Base-by-base conservation (phyloP, 192 early-diverging fungal species). In the Coemansia sp. region DNA sequence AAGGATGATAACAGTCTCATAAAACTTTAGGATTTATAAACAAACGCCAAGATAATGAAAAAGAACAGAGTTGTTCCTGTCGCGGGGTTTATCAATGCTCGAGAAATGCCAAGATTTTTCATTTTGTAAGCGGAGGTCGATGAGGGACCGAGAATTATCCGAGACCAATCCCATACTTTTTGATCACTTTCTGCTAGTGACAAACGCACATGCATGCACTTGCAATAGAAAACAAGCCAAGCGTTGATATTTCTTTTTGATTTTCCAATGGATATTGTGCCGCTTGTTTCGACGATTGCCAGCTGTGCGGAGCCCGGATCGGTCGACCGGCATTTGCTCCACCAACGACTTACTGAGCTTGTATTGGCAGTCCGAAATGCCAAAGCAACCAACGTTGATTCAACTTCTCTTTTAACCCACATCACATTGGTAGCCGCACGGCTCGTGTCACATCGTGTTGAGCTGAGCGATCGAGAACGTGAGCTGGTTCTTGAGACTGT, bases 381-480 rank as follows among this genome's bases (percentile, higher is more conserved):
- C 2, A 68, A 74, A 29, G 23, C 61, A 19, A 56, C 62, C 3
- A 64, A 68, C 25, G 72, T 69, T 15, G 66, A 68, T 25, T 61
- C 72, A 12, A 56, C 52, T 14, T 64, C 67, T 21, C 60, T 76
- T 11, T 64, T 76, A 27, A 67, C 58, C 5, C 63, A 71, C 32
- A 51, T 70, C 0, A 71, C 74, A 10, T 61, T 76, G 11, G 69
- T 47, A 8, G 61, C 57, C 3, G 67, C 56, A 2, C 60, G 61
- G 0, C 38, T 76, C 21, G 49, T 76, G 8, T 21, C 63, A 2
- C 67, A 56, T 3, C 19, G 24, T 0, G 38, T 52, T 11, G 22
- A 58, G 32, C 25, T 76, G 5, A 56, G 56, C 1, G 74, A 76
- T 25, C 56, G 65, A 35, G 74, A 76, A 56, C 60, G 65, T 2